These are phyloP conservation scores for Pseudogymnoascus sp. DNA, from an alignment of 2,329 filamentous ascomycete species.

Conservation along the genomic window DNA sequence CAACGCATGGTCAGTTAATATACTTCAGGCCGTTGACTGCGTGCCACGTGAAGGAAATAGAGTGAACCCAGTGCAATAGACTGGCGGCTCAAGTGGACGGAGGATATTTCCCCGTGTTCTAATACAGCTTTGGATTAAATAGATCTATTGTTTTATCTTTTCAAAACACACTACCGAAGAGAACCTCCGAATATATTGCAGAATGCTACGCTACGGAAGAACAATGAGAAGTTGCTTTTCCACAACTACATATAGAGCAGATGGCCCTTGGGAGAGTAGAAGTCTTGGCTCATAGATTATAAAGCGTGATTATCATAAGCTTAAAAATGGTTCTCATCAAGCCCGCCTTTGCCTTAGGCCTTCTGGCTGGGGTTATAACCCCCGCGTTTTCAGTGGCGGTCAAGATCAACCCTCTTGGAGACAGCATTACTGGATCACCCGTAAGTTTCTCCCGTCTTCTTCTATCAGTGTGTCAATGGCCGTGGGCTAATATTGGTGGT, in stretches of 20 bases:
- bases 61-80: not conserved
- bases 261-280: not conserved
- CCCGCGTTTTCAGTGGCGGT: not conserved
- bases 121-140: not conserved
- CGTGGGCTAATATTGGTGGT: not conserved
- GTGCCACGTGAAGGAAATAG: slow-evolving; percentile 6
- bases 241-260: not conserved
- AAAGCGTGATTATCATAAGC: not conserved
- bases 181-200: slow-evolving; percentile 7
- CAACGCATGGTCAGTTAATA: slow-evolving; percentile 1
- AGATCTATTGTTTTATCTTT: not conserved
- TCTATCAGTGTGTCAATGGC: not conserved
- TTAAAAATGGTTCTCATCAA: not conserved
- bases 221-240: not conserved
- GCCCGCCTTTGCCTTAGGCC: not conserved
- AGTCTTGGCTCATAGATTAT: not conserved
- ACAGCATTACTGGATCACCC: slow-evolving; percentile 4
- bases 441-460: not conserved
- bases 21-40: not conserved
- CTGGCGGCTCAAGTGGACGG: not conserved
- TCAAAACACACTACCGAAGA: not conserved
- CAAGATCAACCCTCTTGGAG: not conserved
- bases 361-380: not conserved
- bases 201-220: not conserved
- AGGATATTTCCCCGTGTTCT: not conserved